phyloP scores from a whole-genome alignment of 257 asterid genomes.

The Ilex aquifolium region DNA sequence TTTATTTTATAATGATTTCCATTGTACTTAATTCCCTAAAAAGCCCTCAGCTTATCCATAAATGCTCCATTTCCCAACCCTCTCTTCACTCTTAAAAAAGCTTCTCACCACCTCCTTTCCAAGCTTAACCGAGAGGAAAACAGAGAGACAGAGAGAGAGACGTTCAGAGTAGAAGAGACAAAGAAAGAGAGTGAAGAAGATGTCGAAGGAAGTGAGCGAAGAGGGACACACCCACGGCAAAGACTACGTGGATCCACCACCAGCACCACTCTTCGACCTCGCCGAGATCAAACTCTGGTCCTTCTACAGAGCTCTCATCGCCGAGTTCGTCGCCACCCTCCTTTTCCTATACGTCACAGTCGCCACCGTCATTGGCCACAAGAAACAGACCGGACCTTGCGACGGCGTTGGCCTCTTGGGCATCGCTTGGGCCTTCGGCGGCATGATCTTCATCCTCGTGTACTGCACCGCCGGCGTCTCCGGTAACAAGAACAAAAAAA shows the following conservation, averaged over 20 bases:
- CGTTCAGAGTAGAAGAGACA: background rate
- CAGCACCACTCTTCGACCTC: slow-evolving; percentile 61
- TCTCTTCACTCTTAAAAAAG: slow-evolving; percentile 15
- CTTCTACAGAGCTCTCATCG: slow-evolving; percentile 68
- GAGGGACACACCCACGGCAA: slow-evolving; percentile 51
- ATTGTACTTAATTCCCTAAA: slow-evolving; percentile 18
- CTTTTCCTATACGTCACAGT: slow-evolving; percentile 69
- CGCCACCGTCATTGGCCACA: slow-evolving; percentile 83
- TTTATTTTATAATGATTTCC: background rate
- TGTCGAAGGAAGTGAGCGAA: slow-evolving; percentile 77
- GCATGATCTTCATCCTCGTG: slow-evolving; percentile 78
- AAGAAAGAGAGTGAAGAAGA: slow-evolving; percentile 9
- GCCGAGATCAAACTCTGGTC: slow-evolving; percentile 72
- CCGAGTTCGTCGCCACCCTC: slow-evolving; percentile 76
- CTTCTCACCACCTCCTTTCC: background rate
- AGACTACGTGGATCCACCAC: slow-evolving; percentile 82
- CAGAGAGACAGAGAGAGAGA: background rate
- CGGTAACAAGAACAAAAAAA: slow-evolving; percentile 26
- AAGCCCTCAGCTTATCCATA: slow-evolving; percentile 59
- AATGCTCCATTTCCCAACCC: slow-evolving; percentile 5
- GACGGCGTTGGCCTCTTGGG: slow-evolving; percentile 84
- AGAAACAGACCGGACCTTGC: slow-evolving; percentile 52
- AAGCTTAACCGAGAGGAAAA: background rate
- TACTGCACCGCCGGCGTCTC: slow-evolving; percentile 95
- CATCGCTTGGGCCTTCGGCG: slow-evolving; percentile 87